Base-by-base conservation (phyloP, 2,329 filamentous ascomycete species). In the Cercospora zeae-maydis region DNA sequence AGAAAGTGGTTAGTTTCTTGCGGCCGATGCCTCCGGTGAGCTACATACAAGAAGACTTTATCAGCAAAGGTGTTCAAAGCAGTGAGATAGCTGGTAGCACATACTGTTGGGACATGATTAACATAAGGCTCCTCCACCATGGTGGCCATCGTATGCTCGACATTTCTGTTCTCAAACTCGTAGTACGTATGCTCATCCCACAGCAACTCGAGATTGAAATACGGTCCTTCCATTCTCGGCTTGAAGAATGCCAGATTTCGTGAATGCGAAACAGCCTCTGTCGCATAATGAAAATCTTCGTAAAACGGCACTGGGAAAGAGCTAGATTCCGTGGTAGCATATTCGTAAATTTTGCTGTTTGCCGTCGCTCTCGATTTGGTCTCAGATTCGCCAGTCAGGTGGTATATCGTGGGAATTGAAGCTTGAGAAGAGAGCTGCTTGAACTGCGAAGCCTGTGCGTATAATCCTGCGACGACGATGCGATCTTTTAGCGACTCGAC, bases 41-140 rank as follows among this genome's bases (percentile, higher is more conserved):
- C 24, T 59, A 16, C 19, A n/a, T 3, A 27, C 3, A 27, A 27
- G 24, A 27, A 27, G 24, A 27, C 24, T 3, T 8, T 49, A n/a
- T 58, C 37, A 58, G 55, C 11, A 47, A n/a, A 5, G 13, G 3
- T 10, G 0, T 49, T 33, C 24, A 27, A 6, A 21, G 8, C 13
- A 14, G 54, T 21, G 52, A 24, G 14, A 37, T 3, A 14, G 0
- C 13, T 19, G 30, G 6, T 39, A 2, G 7, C 19, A 39, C 68
- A 66, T 37, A 72, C 69, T 0, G 88, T 91, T 0, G 89, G 87
- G 1, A 92, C 80, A 71, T 92, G 88, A 71, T 92, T 92, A 1
- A 93, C 89, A 70, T 92, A 92, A 1, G 89, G 90, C 73, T 91
- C 86, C 53, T 87, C 81, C 1, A 92, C 88, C 89, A 93, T 92